Conservation (phyloP, 371 early-diverging fungal genomes). For the Lichtheimia ramosa region DNA sequence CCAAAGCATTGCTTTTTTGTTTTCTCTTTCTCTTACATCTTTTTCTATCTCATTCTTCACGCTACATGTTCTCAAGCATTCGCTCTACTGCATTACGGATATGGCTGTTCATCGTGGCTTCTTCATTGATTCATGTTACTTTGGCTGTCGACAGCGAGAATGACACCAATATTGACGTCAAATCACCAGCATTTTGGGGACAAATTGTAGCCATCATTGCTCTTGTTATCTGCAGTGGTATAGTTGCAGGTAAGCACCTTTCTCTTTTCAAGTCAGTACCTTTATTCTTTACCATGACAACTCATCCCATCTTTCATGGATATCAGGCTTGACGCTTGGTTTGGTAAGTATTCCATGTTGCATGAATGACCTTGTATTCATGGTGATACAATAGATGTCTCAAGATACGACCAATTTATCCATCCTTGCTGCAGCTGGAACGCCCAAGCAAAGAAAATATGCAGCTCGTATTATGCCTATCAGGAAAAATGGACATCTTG, state of each 20-base stretch:
- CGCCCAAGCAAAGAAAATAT: constrained; percentile 54
- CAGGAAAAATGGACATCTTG: constrained; percentile 68
- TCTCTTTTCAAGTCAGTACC: too few species aligned
- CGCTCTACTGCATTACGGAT: constrained; percentile 1
- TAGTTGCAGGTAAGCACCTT: constrained; percentile 69
- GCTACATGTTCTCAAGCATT: background rate
- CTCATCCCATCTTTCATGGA: background rate
- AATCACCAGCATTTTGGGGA: constrained; percentile 36
- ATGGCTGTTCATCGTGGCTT: background rate
- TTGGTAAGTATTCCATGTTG: constrained; percentile 21
- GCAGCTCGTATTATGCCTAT: constrained; percentile 68
- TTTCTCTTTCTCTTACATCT: constrained; percentile 4
- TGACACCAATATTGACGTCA: background rate
- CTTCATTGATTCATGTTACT: background rate
- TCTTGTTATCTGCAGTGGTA: constrained; percentile 73
- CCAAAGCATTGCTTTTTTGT: constrained; percentile 2
- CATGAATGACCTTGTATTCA: background rate
- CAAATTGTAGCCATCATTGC: constrained; percentile 42
- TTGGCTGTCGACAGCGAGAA: background rate
- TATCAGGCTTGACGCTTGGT: constrained; percentile 35
- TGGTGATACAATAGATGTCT: constrained; percentile 53
- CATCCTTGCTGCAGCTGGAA: constrained; percentile 66
- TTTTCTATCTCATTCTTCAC: background rate
- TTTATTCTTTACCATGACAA: background rate
- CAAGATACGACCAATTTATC: constrained; percentile 61